Conservation (phyloP, 805 yeast genomes). For the Candida montana region DNA sequence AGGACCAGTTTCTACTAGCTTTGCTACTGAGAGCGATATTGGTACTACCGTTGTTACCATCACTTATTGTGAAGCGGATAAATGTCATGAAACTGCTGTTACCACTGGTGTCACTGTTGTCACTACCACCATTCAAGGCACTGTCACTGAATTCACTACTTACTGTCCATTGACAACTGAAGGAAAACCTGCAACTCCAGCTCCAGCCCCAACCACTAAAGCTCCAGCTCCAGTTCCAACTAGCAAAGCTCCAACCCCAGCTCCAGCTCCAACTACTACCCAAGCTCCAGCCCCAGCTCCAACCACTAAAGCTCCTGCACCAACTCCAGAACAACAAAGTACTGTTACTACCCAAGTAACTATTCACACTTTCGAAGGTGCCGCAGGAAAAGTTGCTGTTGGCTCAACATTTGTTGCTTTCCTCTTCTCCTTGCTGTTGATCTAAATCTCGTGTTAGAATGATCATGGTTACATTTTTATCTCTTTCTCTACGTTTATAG, state of each 20-base stretch:
- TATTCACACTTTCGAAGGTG: background rate
- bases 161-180: slow-evolving; percentile 11
- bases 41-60: slow-evolving; percentile 17
- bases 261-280: background rate
- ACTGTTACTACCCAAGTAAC: background rate
- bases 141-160: slow-evolving; percentile 6
- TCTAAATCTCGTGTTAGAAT: background rate
- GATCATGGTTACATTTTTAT: too few relatives aligned
- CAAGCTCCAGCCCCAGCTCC: slow-evolving; percentile 1
- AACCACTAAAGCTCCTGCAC: background rate
- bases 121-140: slow-evolving; percentile 4
- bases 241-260: background rate
- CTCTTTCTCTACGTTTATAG: too few relatives aligned
- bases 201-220: slow-evolving; percentile 1
- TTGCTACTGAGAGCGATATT: background rate
- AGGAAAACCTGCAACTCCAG: background rate
- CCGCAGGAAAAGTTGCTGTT: background rate
- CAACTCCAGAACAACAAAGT: background rate
- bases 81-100: slow-evolving; percentile 18
- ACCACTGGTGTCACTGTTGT: slow-evolving; percentile 25
- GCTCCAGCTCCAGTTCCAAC: background rate
- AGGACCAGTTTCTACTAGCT: background rate
- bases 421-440: background rate
- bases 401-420: slow-evolving; percentile 1
- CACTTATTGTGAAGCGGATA: slow-evolving; percentile 18